Percentiles rank a stretch among this genome's conserved stretches.
Evolutionary conservation across 768 basidiomycete genomes (phyloP).

Genomic region (Dendrothele bispora): DNA sequence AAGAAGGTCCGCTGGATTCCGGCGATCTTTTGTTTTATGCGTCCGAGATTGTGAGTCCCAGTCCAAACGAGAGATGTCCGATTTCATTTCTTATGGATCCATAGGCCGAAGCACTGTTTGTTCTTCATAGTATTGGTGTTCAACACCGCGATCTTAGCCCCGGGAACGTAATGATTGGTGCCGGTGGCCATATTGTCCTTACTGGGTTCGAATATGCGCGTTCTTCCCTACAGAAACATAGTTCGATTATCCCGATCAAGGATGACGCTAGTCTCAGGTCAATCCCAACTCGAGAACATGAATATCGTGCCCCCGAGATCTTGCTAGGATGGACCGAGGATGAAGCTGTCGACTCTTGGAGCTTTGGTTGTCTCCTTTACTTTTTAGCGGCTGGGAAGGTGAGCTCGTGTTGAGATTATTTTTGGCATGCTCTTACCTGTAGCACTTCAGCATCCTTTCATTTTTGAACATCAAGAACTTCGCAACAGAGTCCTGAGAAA

Average conservation of each 20-base stretch:
- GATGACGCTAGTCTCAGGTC: too few species aligned
- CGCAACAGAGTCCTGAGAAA: neutral
- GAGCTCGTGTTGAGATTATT: constrained; percentile 12
- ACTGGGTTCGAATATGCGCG: constrained; percentile 42
- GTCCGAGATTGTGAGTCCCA: constrained; percentile 45
- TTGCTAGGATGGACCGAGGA: constrained; percentile 57
- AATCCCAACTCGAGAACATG: constrained; percentile 7
- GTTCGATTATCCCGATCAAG: constrained; percentile 7
- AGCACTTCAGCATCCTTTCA: constrained; percentile 40
- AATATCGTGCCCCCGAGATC: constrained; percentile 53
- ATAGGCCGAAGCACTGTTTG: constrained; percentile 41
- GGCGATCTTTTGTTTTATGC: constrained; percentile 42
- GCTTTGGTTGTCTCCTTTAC: constrained; percentile 52
- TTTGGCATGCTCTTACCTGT: neutral
- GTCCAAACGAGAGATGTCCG: neutral
- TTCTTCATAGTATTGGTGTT: constrained; percentile 45
- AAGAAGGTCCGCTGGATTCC: constrained; percentile 32
- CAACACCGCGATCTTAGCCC: constrained; percentile 48
- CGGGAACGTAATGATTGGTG: constrained; percentile 41
- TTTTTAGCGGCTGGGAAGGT: constrained; percentile 52
- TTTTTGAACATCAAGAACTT: constrained; percentile 3
- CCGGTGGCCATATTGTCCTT: constrained; percentile 46
- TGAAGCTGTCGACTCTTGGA: constrained; percentile 57
- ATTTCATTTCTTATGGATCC: neutral
- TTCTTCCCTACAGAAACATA: constrained; percentile 18